Base-by-base conservation (phyloP, 225 moss, liverwort and hornwort species). In the Pseudisothecium myosuroides region DNA sequence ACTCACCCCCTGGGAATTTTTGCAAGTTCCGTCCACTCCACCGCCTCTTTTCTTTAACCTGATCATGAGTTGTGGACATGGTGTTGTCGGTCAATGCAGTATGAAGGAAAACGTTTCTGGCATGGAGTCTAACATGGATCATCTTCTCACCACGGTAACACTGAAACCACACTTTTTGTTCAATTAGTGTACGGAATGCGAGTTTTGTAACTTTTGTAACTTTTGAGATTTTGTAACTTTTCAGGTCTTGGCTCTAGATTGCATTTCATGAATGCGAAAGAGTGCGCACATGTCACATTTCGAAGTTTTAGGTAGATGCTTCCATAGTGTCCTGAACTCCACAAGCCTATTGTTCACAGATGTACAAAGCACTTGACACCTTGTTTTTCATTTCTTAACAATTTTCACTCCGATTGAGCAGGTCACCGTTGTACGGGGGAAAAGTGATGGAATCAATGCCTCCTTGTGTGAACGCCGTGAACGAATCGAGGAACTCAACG, bases 81-180 rank as follows among this genome's bases (percentile, higher is more conserved):
- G 49, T 87, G 79, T 49, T 84, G 67, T 85, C 87, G 84, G 81
- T 83, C 27, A 41, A 82, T 91, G 90, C 95, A 98, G 99, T 88
- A 99, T 99, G 99, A 99, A 99, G 92, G 99, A 99, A 90, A 99
- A 99, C 84, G 97, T 97, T 41, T 90, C 96, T 86, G 99, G 99
- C 82, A 99, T 99, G 90, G 99, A 99, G 88, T 95, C 96, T 63
- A 97, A 97, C 82, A 97, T 99, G 99, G 97, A 99, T 92, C 99
- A 96, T 89, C 97, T 99, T 92, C 99, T 99, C 81, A 94, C 95
- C 75, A 99, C 96, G 91, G 98, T 97, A 97, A 89, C 43, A 77
- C 78, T 68, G 54, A 71, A 87, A 65, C 85, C 39, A 36, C 50
- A 55, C 43, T 41, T 28, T 52, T 86, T 76, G 27, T 54, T 64